Evolutionary conservation across 2,329 filamentous ascomycete genomes (phyloP).

Genomic region (Nakataea oryzae): DNA sequence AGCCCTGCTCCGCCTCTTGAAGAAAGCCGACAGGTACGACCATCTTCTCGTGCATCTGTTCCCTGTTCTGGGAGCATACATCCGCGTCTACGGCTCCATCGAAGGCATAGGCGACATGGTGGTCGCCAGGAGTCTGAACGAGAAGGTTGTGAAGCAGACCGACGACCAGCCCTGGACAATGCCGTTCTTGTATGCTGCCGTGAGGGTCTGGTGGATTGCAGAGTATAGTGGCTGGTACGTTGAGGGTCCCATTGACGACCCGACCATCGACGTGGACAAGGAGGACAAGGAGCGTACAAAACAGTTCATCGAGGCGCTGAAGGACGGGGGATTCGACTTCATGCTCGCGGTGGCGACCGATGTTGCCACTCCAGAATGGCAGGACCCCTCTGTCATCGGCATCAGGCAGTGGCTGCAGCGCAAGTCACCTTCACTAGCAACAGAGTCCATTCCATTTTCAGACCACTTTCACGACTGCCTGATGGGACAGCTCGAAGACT

Average conservation of each 20-base stretch:
- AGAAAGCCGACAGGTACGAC: constrained; percentile 68
- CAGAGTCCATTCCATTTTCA: constrained; percentile 60
- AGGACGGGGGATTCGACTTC: constrained; percentile 88
- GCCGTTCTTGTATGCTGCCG: constrained; percentile 66
- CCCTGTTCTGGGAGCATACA: constrained; percentile 66
- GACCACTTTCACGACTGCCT: constrained; percentile 61
- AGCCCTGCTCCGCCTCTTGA: constrained; percentile 56
- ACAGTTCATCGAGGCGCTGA: constrained; percentile 64
- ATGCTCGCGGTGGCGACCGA: constrained; percentile 77
- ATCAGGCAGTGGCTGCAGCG: constrained; percentile 75
- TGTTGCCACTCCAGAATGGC: constrained; percentile 71
- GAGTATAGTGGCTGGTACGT: constrained; percentile 87
- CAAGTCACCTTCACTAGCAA: constrained; percentile 59
- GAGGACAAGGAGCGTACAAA: constrained; percentile 64
- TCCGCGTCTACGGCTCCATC: constrained; percentile 67
- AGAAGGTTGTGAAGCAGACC: constrained; percentile 52
- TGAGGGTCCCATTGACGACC: constrained; percentile 37
- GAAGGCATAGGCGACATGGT: constrained; percentile 58
- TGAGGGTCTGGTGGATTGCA: constrained; percentile 78
- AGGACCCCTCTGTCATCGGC: constrained; percentile 74
- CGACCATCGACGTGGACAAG: constrained; percentile 51
- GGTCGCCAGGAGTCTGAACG: constrained; percentile 61
- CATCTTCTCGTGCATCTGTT: constrained; percentile 66
- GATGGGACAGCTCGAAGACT: constrained; percentile 74
- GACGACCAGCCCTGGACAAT: constrained; percentile 64